Evolutionary conservation across 225 moss, liverwort and hornwort genomes (phyloP).

Genomic region (Straminergon stramineum): DNA sequence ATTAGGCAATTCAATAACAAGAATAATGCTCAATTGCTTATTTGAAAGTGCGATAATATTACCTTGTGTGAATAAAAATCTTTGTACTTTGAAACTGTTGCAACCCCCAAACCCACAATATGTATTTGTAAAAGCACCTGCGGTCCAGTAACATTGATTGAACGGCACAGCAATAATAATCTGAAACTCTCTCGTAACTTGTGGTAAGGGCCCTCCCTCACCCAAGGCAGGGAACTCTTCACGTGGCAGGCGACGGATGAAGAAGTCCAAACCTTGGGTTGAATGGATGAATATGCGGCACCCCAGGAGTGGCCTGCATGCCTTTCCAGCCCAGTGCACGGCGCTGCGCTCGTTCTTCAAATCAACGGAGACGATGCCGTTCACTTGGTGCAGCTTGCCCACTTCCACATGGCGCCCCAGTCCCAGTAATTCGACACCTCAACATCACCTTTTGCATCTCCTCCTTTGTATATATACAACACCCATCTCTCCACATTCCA

Average conservation of each 20-base stretch:
- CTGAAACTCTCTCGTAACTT: too few species aligned
- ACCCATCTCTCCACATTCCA: fast-evolving
- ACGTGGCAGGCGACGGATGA: not conserved
- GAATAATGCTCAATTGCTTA: not conserved
- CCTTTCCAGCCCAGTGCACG: not conserved
- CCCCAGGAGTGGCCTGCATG: not conserved
- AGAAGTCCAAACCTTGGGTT: too few species aligned
- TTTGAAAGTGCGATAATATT: not conserved
- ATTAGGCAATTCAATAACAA: not conserved
- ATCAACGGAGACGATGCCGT: not conserved
- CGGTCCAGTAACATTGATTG: not conserved
- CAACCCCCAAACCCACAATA: not conserved
- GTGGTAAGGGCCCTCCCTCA: not conserved
- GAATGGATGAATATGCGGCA: not conserved
- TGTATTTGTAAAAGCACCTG: not conserved
- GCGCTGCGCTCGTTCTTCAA: not conserved
- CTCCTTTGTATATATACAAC: not conserved
- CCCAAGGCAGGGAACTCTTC: not conserved
- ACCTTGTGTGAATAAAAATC: not conserved
- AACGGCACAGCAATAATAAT: not conserved
- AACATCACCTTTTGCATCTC: not conserved
- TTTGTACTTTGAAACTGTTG: not conserved
- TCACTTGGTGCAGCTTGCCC: not conserved
- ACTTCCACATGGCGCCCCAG: conserved; percentile 10
- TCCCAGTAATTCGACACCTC: not conserved